These are phyloP conservation scores for Globisporangium rhizosaccharum DNA, from an alignment of 352 stramenopile genomes.

Conservation along the genomic window DNA sequence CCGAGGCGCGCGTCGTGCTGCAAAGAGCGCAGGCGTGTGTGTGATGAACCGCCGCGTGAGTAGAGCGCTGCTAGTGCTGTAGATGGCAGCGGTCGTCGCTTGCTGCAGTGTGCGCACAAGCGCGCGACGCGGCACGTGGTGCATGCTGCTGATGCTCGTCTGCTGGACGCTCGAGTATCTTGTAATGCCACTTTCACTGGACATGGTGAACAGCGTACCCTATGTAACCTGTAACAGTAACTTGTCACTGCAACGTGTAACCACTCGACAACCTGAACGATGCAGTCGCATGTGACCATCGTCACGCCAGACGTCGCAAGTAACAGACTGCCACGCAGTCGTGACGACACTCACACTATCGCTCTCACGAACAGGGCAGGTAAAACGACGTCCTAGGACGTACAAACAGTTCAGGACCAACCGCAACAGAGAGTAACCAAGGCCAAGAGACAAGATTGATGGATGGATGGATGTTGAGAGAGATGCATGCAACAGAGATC, in stretches of 20 bases:
- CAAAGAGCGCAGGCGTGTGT: not conserved
- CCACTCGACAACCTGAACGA: no score
- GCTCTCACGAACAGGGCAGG: no score
- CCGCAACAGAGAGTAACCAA: not conserved
- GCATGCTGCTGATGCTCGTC: not conserved
- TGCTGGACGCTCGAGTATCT: not conserved
- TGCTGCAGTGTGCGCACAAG: constrained; percentile 7
- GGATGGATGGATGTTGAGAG: not conserved
- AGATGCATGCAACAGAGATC: not conserved
- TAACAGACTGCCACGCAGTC: no score
- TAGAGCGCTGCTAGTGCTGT: not conserved
- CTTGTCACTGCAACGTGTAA: no score
- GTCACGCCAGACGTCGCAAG: no score
- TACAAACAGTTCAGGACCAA: no score
- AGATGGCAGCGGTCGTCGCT: not conserved
- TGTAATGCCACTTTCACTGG: no score
- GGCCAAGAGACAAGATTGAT: not conserved
- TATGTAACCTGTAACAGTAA: no score
- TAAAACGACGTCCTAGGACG: no score
- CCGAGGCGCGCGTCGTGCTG: not conserved
- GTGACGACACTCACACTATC: no score
- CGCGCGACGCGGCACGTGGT: constrained; percentile 1
- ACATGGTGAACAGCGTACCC: no score
- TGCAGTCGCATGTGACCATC: no score
- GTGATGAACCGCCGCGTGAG: not conserved